Percentiles rank a stretch among this genome's conserved stretches.
Evolutionary conservation across 345 rosid species (phyloP).

Genomic region (Theobroma cacao): DNA sequence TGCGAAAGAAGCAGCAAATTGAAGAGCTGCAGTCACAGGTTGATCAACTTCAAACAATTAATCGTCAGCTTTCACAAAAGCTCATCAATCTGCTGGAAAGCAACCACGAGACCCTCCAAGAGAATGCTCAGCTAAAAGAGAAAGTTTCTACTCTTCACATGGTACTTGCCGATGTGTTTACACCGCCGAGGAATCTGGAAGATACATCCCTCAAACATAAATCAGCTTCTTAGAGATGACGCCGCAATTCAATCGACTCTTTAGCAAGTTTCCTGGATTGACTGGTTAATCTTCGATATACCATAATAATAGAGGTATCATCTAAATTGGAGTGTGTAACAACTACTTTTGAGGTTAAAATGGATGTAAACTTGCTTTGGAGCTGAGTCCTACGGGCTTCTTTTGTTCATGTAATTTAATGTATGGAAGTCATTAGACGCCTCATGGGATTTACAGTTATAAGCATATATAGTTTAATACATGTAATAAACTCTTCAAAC

Average conservation of each 20-base stretch:
- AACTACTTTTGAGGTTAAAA: constrained; percentile 4
- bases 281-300: no score
- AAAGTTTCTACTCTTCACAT: constrained; percentile 60
- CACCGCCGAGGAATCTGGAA: constrained; percentile 43
- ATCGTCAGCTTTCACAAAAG: constrained; percentile 65
- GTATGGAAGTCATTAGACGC: not conserved
- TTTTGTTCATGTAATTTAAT: not conserved
- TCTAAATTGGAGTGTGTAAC: not conserved
- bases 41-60: constrained; percentile 50
- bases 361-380: not conserved
- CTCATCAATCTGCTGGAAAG: constrained; percentile 57
- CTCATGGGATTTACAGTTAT: not conserved
- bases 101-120: constrained; percentile 67
- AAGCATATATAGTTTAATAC: not conserved
- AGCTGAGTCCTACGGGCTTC: not conserved
- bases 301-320: no score
- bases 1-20: constrained; percentile 72
- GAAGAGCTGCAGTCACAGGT: constrained; percentile 74
- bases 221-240: constrained; percentile 32
- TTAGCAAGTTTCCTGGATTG: not conserved
- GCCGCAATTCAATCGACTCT: constrained; percentile 28
- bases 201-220: constrained; percentile 19
- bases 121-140: constrained; percentile 73
- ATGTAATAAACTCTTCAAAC: not conserved
- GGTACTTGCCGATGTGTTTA: constrained; percentile 44